These are phyloP conservation scores for Heliosperma pusillum DNA, from an alignment of 148 eudicot species.

Conservation along the genomic window DNA sequence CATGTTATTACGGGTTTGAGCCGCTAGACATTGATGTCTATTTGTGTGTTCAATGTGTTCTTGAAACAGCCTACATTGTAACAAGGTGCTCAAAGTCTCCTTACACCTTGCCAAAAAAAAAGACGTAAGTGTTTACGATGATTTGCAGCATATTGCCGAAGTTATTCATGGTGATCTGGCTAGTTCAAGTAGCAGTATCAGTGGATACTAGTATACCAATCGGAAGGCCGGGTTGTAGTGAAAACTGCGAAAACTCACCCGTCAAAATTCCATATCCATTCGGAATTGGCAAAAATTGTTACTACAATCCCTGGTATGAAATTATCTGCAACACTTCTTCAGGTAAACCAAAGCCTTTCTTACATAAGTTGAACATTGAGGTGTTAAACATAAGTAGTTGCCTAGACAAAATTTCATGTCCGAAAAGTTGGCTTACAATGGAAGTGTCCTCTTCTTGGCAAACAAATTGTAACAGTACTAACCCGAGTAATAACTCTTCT, in stretches of 20 bases:
- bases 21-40: neutral
- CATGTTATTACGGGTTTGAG: neutral
- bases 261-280: slow-evolving; percentile 22
- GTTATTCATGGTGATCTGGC: slow-evolving; percentile 2
- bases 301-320: slow-evolving; percentile 24
- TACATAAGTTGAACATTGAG: slow-evolving; percentile 15
- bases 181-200: neutral
- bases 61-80: neutral
- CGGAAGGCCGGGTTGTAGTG: slow-evolving; percentile 17
- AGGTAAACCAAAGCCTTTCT: slow-evolving; percentile 10
- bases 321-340: slow-evolving; percentile 18
- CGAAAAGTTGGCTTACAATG: slow-evolving; percentile 3
- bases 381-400: slow-evolving; percentile 21
- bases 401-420: slow-evolving; percentile 6
- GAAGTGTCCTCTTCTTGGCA: slow-evolving; percentile 23
- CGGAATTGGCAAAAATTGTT: slow-evolving; percentile 24
- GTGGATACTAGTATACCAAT: slow-evolving; percentile 5
- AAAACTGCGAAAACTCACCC: slow-evolving; percentile 18
- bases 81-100: neutral
- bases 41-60: neutral
- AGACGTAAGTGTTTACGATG: neutral
- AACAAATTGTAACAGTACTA: slow-evolving; percentile 7
- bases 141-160: neutral
- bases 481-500: neutral
- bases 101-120: neutral